A percentile compares a stretch with the other conserved stretches of the same genome.
Evolutionary conservation across 768 basidiomycete genomes (phyloP).

Genomic region (Pulveroboletus sp.): DNA sequence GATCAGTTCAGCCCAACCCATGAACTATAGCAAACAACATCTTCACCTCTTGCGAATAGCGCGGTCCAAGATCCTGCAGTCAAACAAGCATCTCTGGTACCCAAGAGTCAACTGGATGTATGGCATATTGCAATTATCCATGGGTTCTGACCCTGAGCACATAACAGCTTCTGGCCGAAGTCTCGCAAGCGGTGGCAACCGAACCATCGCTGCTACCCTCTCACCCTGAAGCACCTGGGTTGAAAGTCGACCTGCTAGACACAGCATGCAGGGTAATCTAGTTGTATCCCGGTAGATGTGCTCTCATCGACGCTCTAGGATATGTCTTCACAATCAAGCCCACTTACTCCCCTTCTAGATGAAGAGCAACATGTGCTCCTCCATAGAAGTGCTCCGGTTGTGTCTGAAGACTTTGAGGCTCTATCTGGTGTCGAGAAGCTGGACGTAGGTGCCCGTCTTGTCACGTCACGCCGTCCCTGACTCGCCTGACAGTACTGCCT

Average conservation of each 20-base stretch:
- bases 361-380: neutral
- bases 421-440: slow-evolving; percentile 46
- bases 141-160: slow-evolving; percentile 16
- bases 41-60: neutral
- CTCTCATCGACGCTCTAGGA: slow-evolving; percentile 13
- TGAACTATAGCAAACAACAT: slow-evolving; percentile 3
- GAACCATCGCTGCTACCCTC: slow-evolving; percentile 24
- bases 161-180: slow-evolving; percentile 25
- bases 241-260: slow-evolving; percentile 12
- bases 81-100: slow-evolving; percentile 9
- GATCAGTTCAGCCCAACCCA: neutral
- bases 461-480: neutral
- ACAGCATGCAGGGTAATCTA: slow-evolving; percentile 8
- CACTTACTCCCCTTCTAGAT: slow-evolving; percentile 17
- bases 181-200: slow-evolving; percentile 28
- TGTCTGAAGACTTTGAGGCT: slow-evolving; percentile 41
- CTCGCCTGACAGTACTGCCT: slow-evolving; percentile 53
- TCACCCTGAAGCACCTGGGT: slow-evolving; percentile 19
- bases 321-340: slow-evolving; percentile 15
- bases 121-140: slow-evolving; percentile 9
- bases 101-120: slow-evolving; percentile 28
- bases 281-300: neutral
- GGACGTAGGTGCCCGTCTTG: slow-evolving; percentile 35
- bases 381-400: slow-evolving; percentile 19
- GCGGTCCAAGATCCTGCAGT: slow-evolving; percentile 10